Evolutionary conservation across 208 protist species (phyloP).

Genomic region (Kentomonas sorsogonicus): DNA sequence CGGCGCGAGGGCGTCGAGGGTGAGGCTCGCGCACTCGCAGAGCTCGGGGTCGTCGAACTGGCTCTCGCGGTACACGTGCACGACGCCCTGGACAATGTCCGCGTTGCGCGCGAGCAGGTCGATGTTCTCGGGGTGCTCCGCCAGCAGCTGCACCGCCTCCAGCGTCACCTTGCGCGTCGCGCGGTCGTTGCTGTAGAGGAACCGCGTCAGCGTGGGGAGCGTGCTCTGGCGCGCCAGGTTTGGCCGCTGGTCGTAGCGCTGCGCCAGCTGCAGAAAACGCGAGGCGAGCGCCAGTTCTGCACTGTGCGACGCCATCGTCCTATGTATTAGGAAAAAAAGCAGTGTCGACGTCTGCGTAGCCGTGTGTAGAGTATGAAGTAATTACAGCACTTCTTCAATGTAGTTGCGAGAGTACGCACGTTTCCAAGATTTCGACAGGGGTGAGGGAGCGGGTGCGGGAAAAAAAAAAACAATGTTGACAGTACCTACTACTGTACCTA

Average conservation of each 20-base stretch:
- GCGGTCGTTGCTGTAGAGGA: conserved; percentile 72
- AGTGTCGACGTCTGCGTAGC: too few species aligned
- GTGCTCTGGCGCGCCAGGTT: conserved; percentile 79
- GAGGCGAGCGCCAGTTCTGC: conserved; percentile 75
- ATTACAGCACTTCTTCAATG: too few species aligned
- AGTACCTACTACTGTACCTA: too few species aligned
- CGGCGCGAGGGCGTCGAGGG: conserved; percentile 41
- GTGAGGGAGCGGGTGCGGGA: too few species aligned
- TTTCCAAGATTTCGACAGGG: too few species aligned
- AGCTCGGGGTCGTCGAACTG: conserved; percentile 80
- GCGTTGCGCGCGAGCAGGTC: conserved; percentile 51
- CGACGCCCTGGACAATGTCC: conserved; percentile 45
- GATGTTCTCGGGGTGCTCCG: conserved; percentile 83
- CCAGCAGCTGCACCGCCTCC: conserved; percentile 65
- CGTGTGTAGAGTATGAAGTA: too few species aligned
- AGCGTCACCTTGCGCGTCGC: conserved; percentile 69
- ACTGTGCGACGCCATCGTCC: conserved; percentile 70
- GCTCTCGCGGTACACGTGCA: conserved; percentile 62
- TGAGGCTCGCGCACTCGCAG: conserved; percentile 36
- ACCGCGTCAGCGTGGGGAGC: conserved; percentile 71
- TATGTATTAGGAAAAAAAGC: too few species aligned
- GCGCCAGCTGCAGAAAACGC: conserved; percentile 63
- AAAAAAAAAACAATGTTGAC: conserved; percentile 13
- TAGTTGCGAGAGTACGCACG: too few species aligned
- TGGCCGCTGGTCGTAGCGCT: conserved; percentile 74